A percentile compares a stretch with the other conserved stretches of the same genome.
These are phyloP conservation scores for Austroboletus sp. DNA, from an alignment of 1,284 basidiomycete genomes.

Conservation along the genomic window DNA sequence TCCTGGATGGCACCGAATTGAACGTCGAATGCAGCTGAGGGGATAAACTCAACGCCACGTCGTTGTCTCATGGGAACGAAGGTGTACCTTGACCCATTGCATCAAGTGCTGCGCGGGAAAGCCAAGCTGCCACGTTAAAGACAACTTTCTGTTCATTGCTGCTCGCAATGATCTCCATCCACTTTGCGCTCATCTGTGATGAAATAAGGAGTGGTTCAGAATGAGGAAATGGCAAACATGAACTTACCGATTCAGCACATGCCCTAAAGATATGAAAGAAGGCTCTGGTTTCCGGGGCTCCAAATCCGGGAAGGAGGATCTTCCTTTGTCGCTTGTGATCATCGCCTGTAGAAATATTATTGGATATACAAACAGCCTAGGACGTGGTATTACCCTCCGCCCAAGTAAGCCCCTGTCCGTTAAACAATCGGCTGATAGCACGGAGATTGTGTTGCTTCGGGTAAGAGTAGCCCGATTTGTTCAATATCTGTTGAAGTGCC, in stretches of 20 bases:
- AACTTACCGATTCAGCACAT: constrained; percentile 23
- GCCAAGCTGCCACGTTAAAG: constrained; percentile 39
- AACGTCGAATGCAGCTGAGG: constrained; percentile 40
- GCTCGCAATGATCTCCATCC: constrained; percentile 38
- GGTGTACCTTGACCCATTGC: constrained; percentile 40
- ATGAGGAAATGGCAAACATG: neutral
- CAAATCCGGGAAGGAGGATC: constrained; percentile 42
- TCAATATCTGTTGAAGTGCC: constrained; percentile 38
- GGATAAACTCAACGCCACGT: neutral
- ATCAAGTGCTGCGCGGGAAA: constrained; percentile 40
- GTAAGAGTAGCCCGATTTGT: constrained; percentile 37
- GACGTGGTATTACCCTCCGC: constrained; percentile 34
- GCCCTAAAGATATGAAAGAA: constrained; percentile 34
- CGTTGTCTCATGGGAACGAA: constrained; percentile 4
- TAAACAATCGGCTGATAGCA: constrained; percentile 27
- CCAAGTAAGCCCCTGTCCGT: constrained; percentile 36
- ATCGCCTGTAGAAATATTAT: constrained; percentile 31
- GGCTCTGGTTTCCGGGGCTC: constrained; percentile 34
- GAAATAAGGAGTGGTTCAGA: neutral
- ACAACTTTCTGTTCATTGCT: constrained; percentile 29
- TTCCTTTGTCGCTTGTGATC: constrained; percentile 41
- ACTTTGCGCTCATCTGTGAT: constrained; percentile 39
- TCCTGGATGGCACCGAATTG: constrained; percentile 34
- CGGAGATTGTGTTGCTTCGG: constrained; percentile 34
- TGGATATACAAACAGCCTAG: neutral